Base-by-base conservation (phyloP, 768 basidiomycete genomes). In the Lyophyllum decastes region DNA sequence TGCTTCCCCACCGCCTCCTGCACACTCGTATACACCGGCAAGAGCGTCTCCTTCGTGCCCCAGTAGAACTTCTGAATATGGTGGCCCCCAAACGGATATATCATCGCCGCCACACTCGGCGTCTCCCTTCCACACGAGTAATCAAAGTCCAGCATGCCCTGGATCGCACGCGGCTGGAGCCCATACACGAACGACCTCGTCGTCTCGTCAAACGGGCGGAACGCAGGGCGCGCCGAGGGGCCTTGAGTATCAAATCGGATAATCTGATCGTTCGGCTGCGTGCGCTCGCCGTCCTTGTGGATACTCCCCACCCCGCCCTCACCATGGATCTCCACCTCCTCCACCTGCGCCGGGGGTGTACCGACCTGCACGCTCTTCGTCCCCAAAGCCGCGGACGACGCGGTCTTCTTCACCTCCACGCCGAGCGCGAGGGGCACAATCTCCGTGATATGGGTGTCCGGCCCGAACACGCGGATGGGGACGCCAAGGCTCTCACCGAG, bases 51-150 rank as follows among this genome's bases (percentile, higher is more conserved):
- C 80, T 93, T 94, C 40, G 97, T 98, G 55, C 97, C 97, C 97
- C 97, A 98, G 84, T 99, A 98, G 86, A 99, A 98, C 81, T 99
- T 99, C 79, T 99, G 97, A 75, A 98, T 97, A 79, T 98, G 97
- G 78, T 98, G 96, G 19, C 96, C 96, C 70, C 96, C 97, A 76
- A 99, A 99, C 71, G 96, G 97, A 75, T 99, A 99, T 72, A 99
- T 97, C 96, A 98, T 99, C 38, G 97, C 97, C 26, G 97, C 95
- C 63, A 98, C 97, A 46, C 88, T 91, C 35, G 97, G 95, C 19
- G 89, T 83, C 46, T 84, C 74, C 61, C 97, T 92, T 17, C 95
- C 95, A 77, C 97, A 99, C 14, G 94, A 94, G 79, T 88, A 99
- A 82, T 99, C 97, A 64, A 99, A 99, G 83, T 99, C 97, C 58